These are phyloP conservation scores for Asterella californica DNA, from an alignment of 225 moss, liverwort and hornwort species.

Conservation along the genomic window DNA sequence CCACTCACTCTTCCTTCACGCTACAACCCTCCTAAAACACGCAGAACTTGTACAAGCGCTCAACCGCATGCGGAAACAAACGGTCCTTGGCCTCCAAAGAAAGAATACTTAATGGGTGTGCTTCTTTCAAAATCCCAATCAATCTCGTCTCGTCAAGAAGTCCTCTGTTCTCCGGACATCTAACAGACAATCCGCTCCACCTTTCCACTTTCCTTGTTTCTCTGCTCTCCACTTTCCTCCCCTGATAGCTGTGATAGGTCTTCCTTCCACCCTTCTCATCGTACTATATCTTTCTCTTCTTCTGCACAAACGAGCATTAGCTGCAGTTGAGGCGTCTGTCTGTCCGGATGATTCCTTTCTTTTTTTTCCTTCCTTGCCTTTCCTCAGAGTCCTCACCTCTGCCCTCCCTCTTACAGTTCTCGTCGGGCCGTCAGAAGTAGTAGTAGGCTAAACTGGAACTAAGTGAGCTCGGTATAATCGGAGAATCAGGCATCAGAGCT, in stretches of 20 bases:
- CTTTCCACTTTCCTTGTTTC: not conserved
- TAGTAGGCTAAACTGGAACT: too few relatives aligned
- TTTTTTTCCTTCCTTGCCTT: not conserved
- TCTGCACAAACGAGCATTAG: not conserved
- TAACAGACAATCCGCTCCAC: not conserved
- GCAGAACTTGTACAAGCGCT: not conserved
- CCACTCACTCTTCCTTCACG: not conserved
- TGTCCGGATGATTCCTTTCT: not conserved
- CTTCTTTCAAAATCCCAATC: not conserved
- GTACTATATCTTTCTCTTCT: not conserved
- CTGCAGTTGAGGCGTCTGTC: not conserved
- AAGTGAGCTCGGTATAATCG: not conserved
- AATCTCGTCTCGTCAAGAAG: not conserved
- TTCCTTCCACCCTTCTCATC: not conserved
- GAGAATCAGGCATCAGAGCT: conserved; percentile 6
- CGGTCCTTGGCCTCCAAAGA: not conserved
- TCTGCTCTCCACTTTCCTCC: not conserved
- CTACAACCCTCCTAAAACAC: not conserved
- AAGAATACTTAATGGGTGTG: not conserved
- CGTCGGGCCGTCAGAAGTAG: too few relatives aligned
- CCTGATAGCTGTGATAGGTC: not conserved
- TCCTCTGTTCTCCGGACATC: not conserved
- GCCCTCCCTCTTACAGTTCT: too few relatives aligned
- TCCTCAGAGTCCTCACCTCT: too few relatives aligned
- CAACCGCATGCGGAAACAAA: conserved; percentile 9